Evolutionary conservation across 495 filamentous ascomycete species (phyloP).

Genomic region (Hyaloscypha finlandica): DNA sequence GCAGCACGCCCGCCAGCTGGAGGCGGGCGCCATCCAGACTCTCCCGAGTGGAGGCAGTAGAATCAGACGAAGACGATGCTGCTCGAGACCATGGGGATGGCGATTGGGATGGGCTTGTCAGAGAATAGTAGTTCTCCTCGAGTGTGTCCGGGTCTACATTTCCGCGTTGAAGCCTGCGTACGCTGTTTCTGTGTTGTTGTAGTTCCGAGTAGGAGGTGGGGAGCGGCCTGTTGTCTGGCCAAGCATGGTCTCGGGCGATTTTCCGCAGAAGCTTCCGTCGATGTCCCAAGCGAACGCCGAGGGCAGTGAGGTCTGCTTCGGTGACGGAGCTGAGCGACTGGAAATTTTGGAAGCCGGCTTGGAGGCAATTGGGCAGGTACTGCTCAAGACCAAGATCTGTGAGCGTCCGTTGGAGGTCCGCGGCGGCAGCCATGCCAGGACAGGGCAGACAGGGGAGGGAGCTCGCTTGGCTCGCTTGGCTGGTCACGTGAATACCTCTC

Average conservation of each 20-base stretch:
- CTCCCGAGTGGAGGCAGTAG: neutral
- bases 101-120: neutral
- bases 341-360: neutral
- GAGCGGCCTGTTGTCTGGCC: neutral
- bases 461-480: neutral
- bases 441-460: neutral
- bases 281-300: neutral
- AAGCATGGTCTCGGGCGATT: neutral
- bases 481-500: neutral
- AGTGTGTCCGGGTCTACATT: neutral
- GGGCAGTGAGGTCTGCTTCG: neutral
- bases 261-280: neutral
- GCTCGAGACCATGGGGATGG: neutral
- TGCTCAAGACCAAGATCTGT: slow-evolving; percentile 1
- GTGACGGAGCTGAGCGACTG: neutral
- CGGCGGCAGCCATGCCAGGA: neutral
- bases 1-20: neutral
- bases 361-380: slow-evolving; percentile 4
- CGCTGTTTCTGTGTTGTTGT: neutral
- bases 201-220: slow-evolving; percentile 2
- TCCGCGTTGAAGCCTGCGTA: neutral
- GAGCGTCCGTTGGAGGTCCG: neutral
- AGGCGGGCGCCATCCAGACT: neutral
- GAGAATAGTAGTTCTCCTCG: slow-evolving; percentile 2
- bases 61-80: neutral